phyloP scores from a whole-genome alignment of 164 flowering plant genomes.

The Vitis rotundifolia region DNA sequence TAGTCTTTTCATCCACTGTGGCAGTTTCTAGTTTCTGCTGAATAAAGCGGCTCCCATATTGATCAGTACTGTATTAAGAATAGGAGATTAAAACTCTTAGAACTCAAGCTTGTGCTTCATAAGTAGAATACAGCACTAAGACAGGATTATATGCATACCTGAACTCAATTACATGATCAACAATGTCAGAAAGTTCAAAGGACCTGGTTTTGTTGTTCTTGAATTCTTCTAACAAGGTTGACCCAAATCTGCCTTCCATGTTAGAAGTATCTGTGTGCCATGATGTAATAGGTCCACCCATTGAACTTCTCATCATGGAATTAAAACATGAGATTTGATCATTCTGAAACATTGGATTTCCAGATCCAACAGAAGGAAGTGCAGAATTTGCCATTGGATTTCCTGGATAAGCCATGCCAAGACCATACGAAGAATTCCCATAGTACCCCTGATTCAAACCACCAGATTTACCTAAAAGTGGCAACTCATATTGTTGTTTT shows the following conservation, averaged over 20 bases:
- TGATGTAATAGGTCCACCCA: constrained; percentile 40
- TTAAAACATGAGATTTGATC: constrained; percentile 40
- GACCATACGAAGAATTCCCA: constrained; percentile 45
- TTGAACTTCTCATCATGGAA: constrained; percentile 43
- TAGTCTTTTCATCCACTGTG: constrained; percentile 42
- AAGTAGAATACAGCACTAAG: constrained; percentile 8
- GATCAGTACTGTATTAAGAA: constrained; percentile 67
- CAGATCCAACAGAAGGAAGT: constrained; percentile 41
- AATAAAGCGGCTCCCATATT: constrained; percentile 82
- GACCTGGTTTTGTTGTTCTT: constrained; percentile 69
- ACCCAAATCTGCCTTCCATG: constrained; percentile 40
- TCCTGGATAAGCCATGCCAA: constrained; percentile 46
- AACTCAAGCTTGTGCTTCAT: background rate
- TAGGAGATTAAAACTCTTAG: constrained; percentile 6
- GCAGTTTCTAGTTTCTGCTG: constrained; percentile 71
- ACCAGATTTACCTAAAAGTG: constrained; percentile 38
- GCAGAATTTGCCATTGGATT: constrained; percentile 28
- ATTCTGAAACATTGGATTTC: constrained; percentile 36
- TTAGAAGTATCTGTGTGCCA: constrained; percentile 47
- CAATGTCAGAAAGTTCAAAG: constrained; percentile 81
- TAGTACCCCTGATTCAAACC: constrained; percentile 43
- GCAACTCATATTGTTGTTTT: constrained; percentile 50
- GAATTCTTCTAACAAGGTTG: constrained; percentile 72
- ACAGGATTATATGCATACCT: constrained; percentile 45
- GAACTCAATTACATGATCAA: constrained; percentile 83